phyloP scores from a whole-genome alignment of 2,329 filamentous ascomycete species.

The Nakataea oryzae region DNA sequence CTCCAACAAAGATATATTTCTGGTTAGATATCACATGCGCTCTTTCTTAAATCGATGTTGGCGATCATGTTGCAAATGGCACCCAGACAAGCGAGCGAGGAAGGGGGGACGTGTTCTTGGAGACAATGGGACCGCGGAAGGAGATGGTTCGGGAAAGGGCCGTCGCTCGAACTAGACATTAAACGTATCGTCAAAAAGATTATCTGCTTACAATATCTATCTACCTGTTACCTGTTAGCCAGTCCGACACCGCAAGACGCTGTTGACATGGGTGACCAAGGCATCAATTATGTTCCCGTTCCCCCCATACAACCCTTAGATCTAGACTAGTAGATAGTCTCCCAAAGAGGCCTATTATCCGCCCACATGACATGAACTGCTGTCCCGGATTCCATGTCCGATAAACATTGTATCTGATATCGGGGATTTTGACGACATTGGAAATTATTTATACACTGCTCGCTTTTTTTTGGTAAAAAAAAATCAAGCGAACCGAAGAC shows the following conservation, averaged over 20 bases:
- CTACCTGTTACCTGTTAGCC: too few species aligned
- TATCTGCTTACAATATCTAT: too few species aligned
- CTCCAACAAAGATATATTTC: neutral
- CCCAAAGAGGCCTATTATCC: neutral
- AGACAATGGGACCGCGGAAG: too few species aligned
- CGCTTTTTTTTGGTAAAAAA: neutral
- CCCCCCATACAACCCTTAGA: too few species aligned
- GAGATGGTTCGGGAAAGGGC: too few species aligned
- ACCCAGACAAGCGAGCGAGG: too few species aligned
- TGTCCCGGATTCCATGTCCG: neutral
- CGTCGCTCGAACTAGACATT: too few species aligned
- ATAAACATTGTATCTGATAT: conserved; percentile 3
- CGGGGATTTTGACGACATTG: neutral
- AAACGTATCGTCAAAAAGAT: too few species aligned
- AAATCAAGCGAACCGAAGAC: neutral
- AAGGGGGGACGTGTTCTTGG: too few species aligned
- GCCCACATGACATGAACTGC: neutral
- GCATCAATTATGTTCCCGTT: neutral
- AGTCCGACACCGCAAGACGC: too few species aligned
- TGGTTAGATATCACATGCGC: neutral
- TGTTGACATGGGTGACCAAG: neutral
- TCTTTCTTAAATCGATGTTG: neutral
- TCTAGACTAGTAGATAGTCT: neutral
- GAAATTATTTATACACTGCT: neutral
- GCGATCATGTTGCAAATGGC: too few species aligned